Conservation (phyloP, 768 basidiomycete genomes). For the Mycena chlorophos region DNA sequence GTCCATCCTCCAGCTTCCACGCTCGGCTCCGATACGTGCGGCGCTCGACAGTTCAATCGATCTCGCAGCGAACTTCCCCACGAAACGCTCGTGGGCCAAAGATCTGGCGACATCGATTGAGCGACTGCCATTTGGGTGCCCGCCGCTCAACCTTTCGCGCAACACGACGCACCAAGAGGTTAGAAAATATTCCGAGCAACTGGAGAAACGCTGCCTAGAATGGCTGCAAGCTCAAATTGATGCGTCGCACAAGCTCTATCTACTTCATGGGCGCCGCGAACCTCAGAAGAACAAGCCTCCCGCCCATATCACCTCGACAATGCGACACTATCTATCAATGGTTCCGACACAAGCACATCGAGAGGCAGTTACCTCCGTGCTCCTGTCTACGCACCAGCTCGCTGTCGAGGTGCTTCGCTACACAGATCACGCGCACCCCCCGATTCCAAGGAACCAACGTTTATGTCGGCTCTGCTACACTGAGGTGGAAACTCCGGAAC, state of each 20-base stretch:
- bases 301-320: not conserved
- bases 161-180: not conserved
- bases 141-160: not conserved
- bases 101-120: not conserved
- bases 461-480: constrained; percentile 4
- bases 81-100: not conserved
- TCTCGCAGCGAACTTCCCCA: not conserved
- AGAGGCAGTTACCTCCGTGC: constrained; percentile 5
- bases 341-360: constrained; percentile 2
- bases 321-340: constrained; percentile 9
- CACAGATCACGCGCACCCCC: constrained; percentile 3
- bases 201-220: not conserved
- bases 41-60: not conserved
- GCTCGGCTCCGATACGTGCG: not conserved
- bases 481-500: constrained; percentile 1
- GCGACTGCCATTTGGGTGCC: constrained; percentile 10
- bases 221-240: constrained; percentile 7
- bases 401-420: constrained; percentile 12
- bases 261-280: constrained; percentile 11
- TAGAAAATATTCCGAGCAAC: not conserved
- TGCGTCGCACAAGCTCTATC: constrained; percentile 9
- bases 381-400: constrained; percentile 8
- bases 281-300: constrained; percentile 11
- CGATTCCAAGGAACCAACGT: not conserved
- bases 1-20: constrained; percentile 15